Evolutionary conservation across 2,329 filamentous ascomycete genomes (phyloP), one percentile per base, ranked within the genome.

Genomic region (Diaporthe citri): DNA sequence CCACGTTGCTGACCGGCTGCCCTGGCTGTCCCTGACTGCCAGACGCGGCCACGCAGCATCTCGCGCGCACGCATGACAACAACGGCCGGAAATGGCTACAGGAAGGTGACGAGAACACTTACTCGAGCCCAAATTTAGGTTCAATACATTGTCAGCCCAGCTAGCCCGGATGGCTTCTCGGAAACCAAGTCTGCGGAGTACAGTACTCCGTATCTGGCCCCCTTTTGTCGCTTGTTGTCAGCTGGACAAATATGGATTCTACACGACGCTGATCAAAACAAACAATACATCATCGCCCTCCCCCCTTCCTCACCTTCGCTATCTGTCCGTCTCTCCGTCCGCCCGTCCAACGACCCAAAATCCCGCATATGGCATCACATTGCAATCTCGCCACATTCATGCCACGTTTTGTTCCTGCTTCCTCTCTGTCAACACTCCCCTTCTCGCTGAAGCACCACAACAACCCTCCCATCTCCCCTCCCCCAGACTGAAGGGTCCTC

Each of bases 201-300:
- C 34, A 55, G 34, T 17, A 13, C 31, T 52, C 31, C 46, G 46
- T 52, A 5, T 1, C 22, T 52, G 20, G 12, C 28, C 62, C 60
- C 60, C 3, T 67, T 51, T 36, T 51, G 22, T 51, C 31, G 43
- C 62, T 41, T 67, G 25, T 52, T 52, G 46, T 52, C 34, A 52
- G 46, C 64, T 46, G 15, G 20, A 48, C 64, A 25, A 34, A 31
- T 67, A 69, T 41, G 64, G 64, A 41, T 69, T 64, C 57, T 25
- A 71, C 36, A 28, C 7, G 36, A 17, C 39, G 74, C 57, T 64
- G 71, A 71, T 71, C 74, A 74, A 74, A 75, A 75, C 74, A 75
- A 75, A 75, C 71, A 74, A 73, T 39, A 69, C 70, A 43, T 46
- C 70, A 56, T 67, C 52, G 31, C 25, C 25, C 36, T n/a, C 28